Percentiles rank a stretch among this genome's conserved stretches.
phyloP scores from a whole-genome alignment of 768 basidiomycete genomes.

The Collybia mongolica region DNA sequence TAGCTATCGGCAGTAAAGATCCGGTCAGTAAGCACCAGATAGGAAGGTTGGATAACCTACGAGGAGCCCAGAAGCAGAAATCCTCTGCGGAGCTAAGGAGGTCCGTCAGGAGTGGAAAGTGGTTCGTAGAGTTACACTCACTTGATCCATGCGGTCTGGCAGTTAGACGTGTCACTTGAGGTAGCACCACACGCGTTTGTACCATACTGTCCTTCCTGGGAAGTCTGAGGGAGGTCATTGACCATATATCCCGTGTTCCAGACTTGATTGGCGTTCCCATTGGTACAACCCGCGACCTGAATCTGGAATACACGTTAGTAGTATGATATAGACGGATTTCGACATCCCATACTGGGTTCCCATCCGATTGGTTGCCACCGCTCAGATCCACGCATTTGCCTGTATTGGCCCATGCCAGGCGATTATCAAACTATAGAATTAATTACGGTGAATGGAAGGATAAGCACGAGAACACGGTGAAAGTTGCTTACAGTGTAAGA shows the following conservation, averaged over 20 bases:
- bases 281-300: conserved; percentile 46
- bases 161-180: conserved; percentile 56
- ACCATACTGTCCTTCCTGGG: conserved; percentile 61
- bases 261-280: conserved; percentile 44
- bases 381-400: conserved; percentile 52
- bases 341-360: conserved; percentile 34
- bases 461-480: no score
- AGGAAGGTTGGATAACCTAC: conserved; percentile 20
- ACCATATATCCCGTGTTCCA: conserved; percentile 52
- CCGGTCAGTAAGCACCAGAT: no score
- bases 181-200: conserved; percentile 59
- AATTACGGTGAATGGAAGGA: neutral
- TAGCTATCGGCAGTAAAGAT: conserved; percentile 3
- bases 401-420: conserved; percentile 45
- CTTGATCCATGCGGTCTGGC: conserved; percentile 73
- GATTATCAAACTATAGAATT: conserved; percentile 28
- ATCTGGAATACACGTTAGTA: conserved; percentile 25
- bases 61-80: conserved; percentile 72
- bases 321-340: neutral
- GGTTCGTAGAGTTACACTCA: conserved; percentile 20
- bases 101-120: neutral
- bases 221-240: conserved; percentile 40
- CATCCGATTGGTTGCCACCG: conserved; percentile 35
- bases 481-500: conserved; percentile 47
- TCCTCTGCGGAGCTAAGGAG: conserved; percentile 47